Evolutionary conservation across 164 flowering plant species (phyloP).

Genomic region (Aristolochia californica): DNA sequence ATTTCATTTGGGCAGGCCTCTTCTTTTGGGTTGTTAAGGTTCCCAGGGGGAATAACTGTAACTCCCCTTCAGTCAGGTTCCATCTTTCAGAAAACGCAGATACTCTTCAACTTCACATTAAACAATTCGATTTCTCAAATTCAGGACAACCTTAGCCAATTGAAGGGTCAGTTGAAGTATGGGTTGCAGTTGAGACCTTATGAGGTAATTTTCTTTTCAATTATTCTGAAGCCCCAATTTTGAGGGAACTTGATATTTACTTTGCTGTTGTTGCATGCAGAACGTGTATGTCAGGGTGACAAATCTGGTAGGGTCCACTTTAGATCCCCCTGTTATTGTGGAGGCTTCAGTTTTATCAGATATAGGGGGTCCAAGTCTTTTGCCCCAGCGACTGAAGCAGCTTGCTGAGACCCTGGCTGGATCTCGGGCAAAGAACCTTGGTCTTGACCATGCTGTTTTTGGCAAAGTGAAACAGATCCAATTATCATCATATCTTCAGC

Average conservation of each 20-base stretch:
- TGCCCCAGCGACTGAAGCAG: slow-evolving; percentile 58
- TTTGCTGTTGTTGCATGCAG: slow-evolving; percentile 24
- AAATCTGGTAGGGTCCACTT: slow-evolving; percentile 53
- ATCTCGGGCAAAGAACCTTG: slow-evolving; percentile 52
- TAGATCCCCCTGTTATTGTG: slow-evolving; percentile 45
- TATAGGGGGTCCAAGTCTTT: slow-evolving; percentile 25
- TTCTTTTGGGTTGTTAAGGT: slow-evolving; percentile 53
- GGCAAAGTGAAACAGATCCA: slow-evolving; percentile 62
- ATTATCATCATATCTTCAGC: slow-evolving; percentile 45
- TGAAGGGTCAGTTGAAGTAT: slow-evolving; percentile 45
- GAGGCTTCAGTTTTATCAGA: slow-evolving; percentile 54
- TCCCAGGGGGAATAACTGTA: slow-evolving; percentile 63
- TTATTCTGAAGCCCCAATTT: neutral
- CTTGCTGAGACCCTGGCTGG: slow-evolving; percentile 48
- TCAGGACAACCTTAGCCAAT: slow-evolving; percentile 28
- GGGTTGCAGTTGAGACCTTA: slow-evolving; percentile 46
- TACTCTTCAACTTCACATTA: slow-evolving; percentile 63
- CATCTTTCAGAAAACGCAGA: slow-evolving; percentile 34
- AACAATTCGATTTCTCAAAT: slow-evolving; percentile 50
- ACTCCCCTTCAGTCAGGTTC: slow-evolving; percentile 31
- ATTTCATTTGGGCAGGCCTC: slow-evolving; percentile 56
- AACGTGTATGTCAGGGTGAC: slow-evolving; percentile 43
- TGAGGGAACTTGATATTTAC: neutral
- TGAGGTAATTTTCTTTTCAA: slow-evolving; percentile 36
- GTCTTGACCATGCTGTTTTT: slow-evolving; percentile 59